A percentile compares a stretch with the other conserved stretches of the same genome.
Evolutionary conservation across 495 filamentous ascomycete genomes (phyloP).

Genomic region (Umbilicaria muhlenbergii): DNA sequence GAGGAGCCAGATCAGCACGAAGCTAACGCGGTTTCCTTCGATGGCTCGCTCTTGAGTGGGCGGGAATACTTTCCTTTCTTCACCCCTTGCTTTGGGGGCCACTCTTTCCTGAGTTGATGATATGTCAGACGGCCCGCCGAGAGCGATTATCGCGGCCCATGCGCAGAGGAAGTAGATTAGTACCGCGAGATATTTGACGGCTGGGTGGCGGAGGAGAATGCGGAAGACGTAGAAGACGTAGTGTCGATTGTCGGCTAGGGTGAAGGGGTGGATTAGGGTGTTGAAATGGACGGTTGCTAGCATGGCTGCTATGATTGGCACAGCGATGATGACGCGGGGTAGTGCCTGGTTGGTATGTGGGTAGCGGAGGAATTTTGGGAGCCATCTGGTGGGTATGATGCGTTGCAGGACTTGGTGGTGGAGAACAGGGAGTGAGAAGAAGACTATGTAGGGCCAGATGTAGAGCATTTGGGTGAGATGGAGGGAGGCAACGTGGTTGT

Average conservation of each 20-base stretch:
- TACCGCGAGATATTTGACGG: constrained; percentile 51
- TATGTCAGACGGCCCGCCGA: constrained; percentile 21
- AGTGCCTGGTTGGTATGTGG: constrained; percentile 18
- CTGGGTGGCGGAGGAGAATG: constrained; percentile 52
- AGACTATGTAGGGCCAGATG: constrained; percentile 72
- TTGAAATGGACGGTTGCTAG: constrained; percentile 55
- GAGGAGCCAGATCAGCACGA: constrained; percentile 52
- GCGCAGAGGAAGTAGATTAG: constrained; percentile 44
- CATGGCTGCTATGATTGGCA: constrained; percentile 29
- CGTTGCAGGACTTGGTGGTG: constrained; percentile 33
- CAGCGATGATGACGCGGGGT: constrained; percentile 22
- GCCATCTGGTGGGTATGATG: constrained; percentile 18
- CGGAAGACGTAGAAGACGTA: constrained; percentile 96
- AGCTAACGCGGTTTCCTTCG: constrained; percentile 26
- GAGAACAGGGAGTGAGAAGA: constrained; percentile 77
- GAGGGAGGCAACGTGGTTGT: constrained; percentile 76
- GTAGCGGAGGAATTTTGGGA: constrained; percentile 25
- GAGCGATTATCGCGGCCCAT: constrained; percentile 43
- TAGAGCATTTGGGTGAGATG: constrained; percentile 92
- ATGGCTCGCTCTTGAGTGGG: constrained; percentile 15
- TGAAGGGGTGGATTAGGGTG: constrained; percentile 91
- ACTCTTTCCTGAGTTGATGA: constrained; percentile 7
- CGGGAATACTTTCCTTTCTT: background rate
- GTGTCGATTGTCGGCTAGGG: constrained; percentile 89
- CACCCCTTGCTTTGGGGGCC: background rate